These are phyloP conservation scores for Serendipita indica DNA, from an alignment of 768 basidiomycete genomes.

Conservation along the genomic window DNA sequence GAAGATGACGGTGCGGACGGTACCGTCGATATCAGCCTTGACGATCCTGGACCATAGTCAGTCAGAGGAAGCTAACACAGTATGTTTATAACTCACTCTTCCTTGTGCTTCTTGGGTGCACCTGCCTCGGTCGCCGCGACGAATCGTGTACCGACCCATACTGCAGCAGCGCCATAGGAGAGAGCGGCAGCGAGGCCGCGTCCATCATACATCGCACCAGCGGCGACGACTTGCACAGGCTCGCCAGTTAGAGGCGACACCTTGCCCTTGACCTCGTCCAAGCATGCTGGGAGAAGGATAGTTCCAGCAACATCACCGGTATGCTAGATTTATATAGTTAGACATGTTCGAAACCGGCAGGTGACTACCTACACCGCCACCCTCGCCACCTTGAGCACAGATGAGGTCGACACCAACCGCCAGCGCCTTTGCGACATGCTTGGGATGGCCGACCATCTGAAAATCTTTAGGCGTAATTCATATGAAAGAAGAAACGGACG, in stretches of 20 bases:
- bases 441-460: slow-evolving; percentile 88
- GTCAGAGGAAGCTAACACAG: neutral
- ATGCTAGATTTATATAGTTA: slow-evolving; percentile 22
- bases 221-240: slow-evolving; percentile 78
- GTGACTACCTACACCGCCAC: slow-evolving; percentile 40
- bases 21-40: slow-evolving; percentile 61
- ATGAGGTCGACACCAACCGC: slow-evolving; percentile 81
- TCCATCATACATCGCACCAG: slow-evolving; percentile 84
- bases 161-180: slow-evolving; percentile 77
- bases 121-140: slow-evolving; percentile 69
- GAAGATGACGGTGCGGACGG: slow-evolving; percentile 72
- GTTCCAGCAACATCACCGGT: slow-evolving; percentile 75
- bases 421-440: slow-evolving; percentile 69
- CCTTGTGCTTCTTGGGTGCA: slow-evolving; percentile 76
- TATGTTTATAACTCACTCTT: slow-evolving; percentile 27
- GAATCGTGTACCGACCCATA: slow-evolving; percentile 77
- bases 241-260: slow-evolving; percentile 67
- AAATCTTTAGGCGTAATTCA: neutral
- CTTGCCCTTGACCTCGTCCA: slow-evolving; percentile 65
- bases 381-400: slow-evolving; percentile 89
- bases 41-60: slow-evolving; percentile 25
- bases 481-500: slow-evolving; percentile 18
- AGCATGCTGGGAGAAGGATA: slow-evolving; percentile 81
- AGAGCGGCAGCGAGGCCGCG: slow-evolving; percentile 77
- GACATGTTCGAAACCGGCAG: neutral